Percentiles rank a stretch among this genome's conserved stretches.
Conservation (phyloP, 371 early-diverging fungal species). For the Mucor piriformis region DNA sequence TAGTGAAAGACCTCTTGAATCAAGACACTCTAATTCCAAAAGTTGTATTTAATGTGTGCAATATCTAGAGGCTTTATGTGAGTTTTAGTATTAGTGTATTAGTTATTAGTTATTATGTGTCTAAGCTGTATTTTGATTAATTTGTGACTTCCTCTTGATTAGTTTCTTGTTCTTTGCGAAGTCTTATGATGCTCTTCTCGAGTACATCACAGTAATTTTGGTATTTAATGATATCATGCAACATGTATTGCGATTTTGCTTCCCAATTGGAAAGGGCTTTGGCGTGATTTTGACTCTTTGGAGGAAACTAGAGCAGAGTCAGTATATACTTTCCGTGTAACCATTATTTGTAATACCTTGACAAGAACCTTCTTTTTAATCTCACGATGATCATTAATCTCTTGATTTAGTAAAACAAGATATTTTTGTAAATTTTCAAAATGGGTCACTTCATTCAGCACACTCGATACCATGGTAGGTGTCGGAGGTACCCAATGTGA, state of each 20-base stretch:
- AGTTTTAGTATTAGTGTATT: no score
- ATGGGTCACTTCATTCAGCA: slow-evolving; percentile 33
- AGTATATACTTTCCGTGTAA: neutral
- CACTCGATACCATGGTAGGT: slow-evolving; percentile 40
- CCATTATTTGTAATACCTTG: slow-evolving; percentile 16
- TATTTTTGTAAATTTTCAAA: slow-evolving; percentile 30
- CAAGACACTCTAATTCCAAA: neutral
- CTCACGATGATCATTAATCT: slow-evolving; percentile 46
- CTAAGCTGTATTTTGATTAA: neutral
- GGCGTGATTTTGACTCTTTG: slow-evolving; percentile 58
- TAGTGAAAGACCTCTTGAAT: neutral
- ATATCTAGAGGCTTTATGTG: no score
- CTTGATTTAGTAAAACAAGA: slow-evolving; percentile 30
- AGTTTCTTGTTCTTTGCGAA: neutral
- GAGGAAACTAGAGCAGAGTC: slow-evolving; percentile 46
- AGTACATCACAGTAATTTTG: slow-evolving; percentile 81
- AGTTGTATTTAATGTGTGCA: no score
- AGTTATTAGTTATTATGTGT: no score
- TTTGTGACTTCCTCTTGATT: neutral
- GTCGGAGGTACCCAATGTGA: slow-evolving; percentile 43
- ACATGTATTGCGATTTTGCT: slow-evolving; percentile 78
- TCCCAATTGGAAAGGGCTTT: slow-evolving; percentile 89
- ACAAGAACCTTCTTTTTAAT: slow-evolving; percentile 38
- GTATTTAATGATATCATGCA: slow-evolving; percentile 89
- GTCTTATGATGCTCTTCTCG: slow-evolving; percentile 59